phyloP scores from a whole-genome alignment of 495 filamentous ascomycete genomes.

The Annulohypoxylon nitens region DNA sequence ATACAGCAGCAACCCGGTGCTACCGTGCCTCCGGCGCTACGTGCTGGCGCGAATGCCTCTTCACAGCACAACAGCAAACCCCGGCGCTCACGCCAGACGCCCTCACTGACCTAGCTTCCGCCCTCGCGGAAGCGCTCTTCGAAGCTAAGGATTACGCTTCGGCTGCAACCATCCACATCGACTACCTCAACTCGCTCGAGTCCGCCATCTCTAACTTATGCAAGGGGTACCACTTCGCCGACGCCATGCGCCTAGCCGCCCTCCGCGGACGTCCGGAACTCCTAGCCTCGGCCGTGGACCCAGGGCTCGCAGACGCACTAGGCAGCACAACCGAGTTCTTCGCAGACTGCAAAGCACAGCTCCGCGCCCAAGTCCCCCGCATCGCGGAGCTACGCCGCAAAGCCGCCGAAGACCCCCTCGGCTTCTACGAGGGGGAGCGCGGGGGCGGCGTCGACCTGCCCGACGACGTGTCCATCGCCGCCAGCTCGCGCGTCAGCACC shows the following conservation, averaged over 20 bases:
- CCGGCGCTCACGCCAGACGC: slow-evolving; percentile 69
- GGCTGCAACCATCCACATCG: slow-evolving; percentile 82
- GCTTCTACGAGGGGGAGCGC: slow-evolving; percentile 79
- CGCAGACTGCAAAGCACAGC: slow-evolving; percentile 88
- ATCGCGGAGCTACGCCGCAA: slow-evolving; percentile 83
- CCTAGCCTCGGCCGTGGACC: slow-evolving; percentile 71
- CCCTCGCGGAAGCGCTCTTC: slow-evolving; percentile 76
- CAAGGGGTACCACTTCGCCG: slow-evolving; percentile 84
- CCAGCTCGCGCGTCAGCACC: slow-evolving; percentile 82
- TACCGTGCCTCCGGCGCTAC: slow-evolving; percentile 79
- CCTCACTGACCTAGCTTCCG: slow-evolving; percentile 71
- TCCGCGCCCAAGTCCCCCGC: slow-evolving; percentile 85
- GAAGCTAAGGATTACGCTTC: slow-evolving; percentile 85
- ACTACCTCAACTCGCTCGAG: slow-evolving; percentile 79
- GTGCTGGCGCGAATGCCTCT: slow-evolving; percentile 91
- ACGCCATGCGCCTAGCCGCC: slow-evolving; percentile 78
- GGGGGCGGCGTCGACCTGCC: slow-evolving; percentile 77
- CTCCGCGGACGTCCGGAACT: slow-evolving; percentile 60
- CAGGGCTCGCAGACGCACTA: slow-evolving; percentile 80
- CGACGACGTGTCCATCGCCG: slow-evolving; percentile 91
- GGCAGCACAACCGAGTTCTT: slow-evolving; percentile 86
- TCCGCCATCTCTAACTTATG: slow-evolving; percentile 78
- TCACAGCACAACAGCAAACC: slow-evolving; percentile 72
- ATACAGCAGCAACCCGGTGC: slow-evolving; percentile 76
- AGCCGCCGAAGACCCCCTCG: slow-evolving; percentile 83